Percentiles rank a stretch among this genome's conserved stretches.
Conservation (phyloP, 139 green algal genomes). For the Tetradesmus obliquus region DNA sequence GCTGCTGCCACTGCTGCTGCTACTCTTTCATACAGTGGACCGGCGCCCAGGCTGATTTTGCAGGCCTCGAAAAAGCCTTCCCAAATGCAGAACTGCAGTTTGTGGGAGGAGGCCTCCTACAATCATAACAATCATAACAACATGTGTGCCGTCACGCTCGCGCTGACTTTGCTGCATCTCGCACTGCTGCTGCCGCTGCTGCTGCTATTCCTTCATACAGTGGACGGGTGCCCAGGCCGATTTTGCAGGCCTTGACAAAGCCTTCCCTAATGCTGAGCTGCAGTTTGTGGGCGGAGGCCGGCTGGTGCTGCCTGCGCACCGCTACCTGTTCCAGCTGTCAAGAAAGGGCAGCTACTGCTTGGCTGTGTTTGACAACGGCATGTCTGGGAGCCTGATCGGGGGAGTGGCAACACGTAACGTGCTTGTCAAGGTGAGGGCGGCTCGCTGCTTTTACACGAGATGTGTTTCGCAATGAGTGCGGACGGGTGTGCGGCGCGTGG, state of each 20-base stretch:
- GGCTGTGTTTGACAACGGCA: constrained; percentile 91
- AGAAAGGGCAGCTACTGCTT: constrained; percentile 68
- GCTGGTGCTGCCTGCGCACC: constrained; percentile 24
- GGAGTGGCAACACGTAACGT: constrained; percentile 87
- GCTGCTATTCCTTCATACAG: not conserved
- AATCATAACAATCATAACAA: not conserved
- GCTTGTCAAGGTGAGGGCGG: constrained; percentile 62
- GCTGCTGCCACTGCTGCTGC: not conserved
- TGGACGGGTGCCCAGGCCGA: not conserved
- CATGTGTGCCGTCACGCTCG: not conserved
- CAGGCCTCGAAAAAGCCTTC: not conserved
- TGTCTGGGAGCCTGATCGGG: constrained; percentile 83
- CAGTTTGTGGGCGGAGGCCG: constrained; percentile 12
- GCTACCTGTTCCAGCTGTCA: constrained; percentile 34
- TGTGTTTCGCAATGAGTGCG: too few relatives aligned
- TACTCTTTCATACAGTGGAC: not conserved
- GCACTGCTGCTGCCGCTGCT: not conserved
- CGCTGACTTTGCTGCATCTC: not conserved
- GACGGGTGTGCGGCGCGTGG: too few relatives aligned
- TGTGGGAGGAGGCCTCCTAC: not conserved
- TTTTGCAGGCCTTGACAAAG: not conserved
- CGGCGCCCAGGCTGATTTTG: not conserved
- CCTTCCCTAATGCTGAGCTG: not conserved
- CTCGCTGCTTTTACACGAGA: too few relatives aligned
- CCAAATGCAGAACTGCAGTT: not conserved